These are phyloP conservation scores for Marasmius tenuissimus DNA, from an alignment of 1,284 basidiomycete species.

Conservation along the genomic window DNA sequence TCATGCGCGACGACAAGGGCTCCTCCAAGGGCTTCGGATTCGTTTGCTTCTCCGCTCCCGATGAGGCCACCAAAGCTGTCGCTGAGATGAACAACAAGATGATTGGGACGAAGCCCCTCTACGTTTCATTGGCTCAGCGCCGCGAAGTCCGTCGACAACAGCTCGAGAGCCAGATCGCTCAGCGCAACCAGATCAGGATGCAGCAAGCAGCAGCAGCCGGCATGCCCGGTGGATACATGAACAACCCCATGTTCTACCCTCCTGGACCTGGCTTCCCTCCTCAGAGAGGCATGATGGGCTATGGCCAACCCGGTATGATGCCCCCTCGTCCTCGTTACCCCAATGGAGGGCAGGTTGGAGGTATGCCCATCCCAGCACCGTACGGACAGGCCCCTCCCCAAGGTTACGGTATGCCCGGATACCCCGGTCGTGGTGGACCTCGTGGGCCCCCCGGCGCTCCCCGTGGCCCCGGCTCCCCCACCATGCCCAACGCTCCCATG, in stretches of 20 bases:
- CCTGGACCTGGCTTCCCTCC: constrained; percentile 83
- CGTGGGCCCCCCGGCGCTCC: constrained; percentile 46
- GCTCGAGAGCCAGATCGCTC: constrained; percentile 97
- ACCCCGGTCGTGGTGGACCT: constrained; percentile 51
- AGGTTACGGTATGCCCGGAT: constrained; percentile 67
- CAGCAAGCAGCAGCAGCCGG: constrained; percentile 90
- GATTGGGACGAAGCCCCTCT: constrained; percentile 98
- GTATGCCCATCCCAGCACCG: constrained; percentile 72
- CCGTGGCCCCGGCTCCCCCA: constrained; percentile 60
- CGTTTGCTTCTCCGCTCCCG: constrained; percentile 98
- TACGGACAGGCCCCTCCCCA: constrained; percentile 72
- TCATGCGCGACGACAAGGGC: constrained; percentile 97
- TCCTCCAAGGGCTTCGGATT: constrained; percentile 97
- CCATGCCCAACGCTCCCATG: constrained; percentile 57
- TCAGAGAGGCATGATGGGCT: constrained; percentile 82
- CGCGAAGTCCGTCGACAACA: constrained; percentile 98
- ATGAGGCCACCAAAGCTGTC: constrained; percentile 99
- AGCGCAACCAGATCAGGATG: constrained; percentile 94
- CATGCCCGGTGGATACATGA: constrained; percentile 80
- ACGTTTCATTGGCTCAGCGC: constrained; percentile 98
- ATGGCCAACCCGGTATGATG: constrained; percentile 83
- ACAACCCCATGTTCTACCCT: constrained; percentile 87
- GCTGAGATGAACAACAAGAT: constrained; percentile 99
- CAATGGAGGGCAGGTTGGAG: constrained; percentile 65
- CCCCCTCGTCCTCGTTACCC: constrained; percentile 86